Evolutionary conservation across 768 basidiomycete genomes (phyloP), one percentile per base, ranked within the genome.

Genomic region (Mycena sanguinolenta): DNA sequence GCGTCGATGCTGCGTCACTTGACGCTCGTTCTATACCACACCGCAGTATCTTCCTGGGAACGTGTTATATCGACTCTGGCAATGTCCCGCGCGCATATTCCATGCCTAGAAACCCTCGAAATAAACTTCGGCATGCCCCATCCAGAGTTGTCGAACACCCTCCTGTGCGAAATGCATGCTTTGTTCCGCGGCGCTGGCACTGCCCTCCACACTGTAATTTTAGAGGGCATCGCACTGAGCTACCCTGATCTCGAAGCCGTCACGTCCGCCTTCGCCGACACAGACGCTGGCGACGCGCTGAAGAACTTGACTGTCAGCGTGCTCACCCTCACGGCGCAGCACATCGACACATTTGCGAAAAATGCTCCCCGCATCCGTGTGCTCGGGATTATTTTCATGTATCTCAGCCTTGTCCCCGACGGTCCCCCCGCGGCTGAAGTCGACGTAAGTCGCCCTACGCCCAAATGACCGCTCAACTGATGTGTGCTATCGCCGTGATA

Each of bases 191-290:
- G 64, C 44, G 60, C 69, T 14, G 44, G 59, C 44, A 28, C 12
- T 3, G 66, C 69, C 55, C 69, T 70, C 28, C 64, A 57, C 38
- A 70, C 58, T 14, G 2, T 65, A 7, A 36, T 52, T 16, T 49
- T 70, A 27, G 64, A 70, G 54, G 64, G 64, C 32, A 70, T 70
- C 28, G 58, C 63, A 4, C 69, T 70, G 7, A 70, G 60, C 13
- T 27, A 54, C 28, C 2, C 50, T 4, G 69, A 70, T 30, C 64
- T 70, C 21, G 19, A 49, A n/a, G 19, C 60, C 23, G 49, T 34
- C 12, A 62, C 60, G 17, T 46, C 69, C 10, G 46, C 30, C 2
- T 58, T 70, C 30, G 58, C 59, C 3, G 64, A 58, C 25, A 38
- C 50, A 9, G 59, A 50, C 17, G 49, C 23, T 7, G 67, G 67